Evolutionary conservation across 257 asterid genomes (phyloP), one percentile per base, ranked within the genome.

Genomic region (Nicotiana undulata): DNA sequence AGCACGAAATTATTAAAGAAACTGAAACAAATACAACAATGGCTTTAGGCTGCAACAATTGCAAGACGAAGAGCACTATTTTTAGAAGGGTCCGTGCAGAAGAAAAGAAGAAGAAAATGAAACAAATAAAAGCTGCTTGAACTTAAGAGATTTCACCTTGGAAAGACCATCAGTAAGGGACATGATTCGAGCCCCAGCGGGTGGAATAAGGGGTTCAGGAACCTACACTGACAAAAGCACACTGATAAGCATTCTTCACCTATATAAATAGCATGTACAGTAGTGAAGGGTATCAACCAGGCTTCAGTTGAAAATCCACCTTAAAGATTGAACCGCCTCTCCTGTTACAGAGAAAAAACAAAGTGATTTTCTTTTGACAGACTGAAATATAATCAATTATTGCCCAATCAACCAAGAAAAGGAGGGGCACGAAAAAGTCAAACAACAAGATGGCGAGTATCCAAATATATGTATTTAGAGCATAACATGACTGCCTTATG

Each of bases 161-260:
- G 98, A 94, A 82, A 93, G 88, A 83, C 98, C 99, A 90, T 96
- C 98, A 80, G 97, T 92, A 83, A 96, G 99, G 79, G 99, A 96
- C 98, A 94, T 96, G 75, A 96, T 94, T 78, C 99, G 98, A 82
- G 99, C 99, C 88, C 98, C 98, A 83, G 95, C 85, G 72, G 99
- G 95, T 86, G 98, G 97, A 86, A 96, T 96, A 70, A 92, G 92
- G 84, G 97, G 93, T 85, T 96, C 98, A 80, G 98, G 99, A 76
- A 92, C 98, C 98, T 96, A 84, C 84, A 86, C 79, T 64, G 58
- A 83, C 72, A 72, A 65, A 83, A 82, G 63, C 66, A 87, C 32
- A 77, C 77, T 40, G 68, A 46, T 77, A 70, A 76, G 81, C 66
- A 81, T 81, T 72, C 52, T 83, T 82, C 80, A 81, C 64, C 80